Evolutionary conservation across 2,329 filamentous ascomycete species (phyloP).

Genomic region (Pyrenochaeta sp.): DNA sequence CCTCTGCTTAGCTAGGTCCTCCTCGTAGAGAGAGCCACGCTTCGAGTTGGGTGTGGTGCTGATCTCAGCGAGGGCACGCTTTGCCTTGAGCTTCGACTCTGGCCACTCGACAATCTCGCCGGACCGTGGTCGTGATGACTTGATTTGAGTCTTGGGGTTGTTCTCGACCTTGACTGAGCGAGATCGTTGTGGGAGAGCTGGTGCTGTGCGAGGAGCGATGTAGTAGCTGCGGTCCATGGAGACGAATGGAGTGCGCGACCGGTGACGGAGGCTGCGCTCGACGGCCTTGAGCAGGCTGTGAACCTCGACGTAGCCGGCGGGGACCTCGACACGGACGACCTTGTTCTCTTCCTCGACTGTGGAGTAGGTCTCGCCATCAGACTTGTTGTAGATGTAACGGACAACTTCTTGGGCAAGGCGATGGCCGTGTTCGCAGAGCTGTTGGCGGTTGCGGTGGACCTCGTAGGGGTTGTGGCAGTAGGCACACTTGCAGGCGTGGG

Average conservation of each 20-base stretch:
- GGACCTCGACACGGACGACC: conserved; percentile 55
- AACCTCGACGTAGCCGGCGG: conserved; percentile 51
- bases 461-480: conserved; percentile 55
- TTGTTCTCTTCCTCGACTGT: conserved; percentile 49
- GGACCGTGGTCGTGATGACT: conserved; percentile 40
- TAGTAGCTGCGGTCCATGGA: conserved; percentile 55
- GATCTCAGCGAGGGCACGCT: conserved; percentile 38
- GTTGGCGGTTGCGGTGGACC: conserved; percentile 48
- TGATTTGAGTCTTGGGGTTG: conserved; percentile 31
- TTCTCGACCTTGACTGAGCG: conserved; percentile 45
- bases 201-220: conserved; percentile 46
- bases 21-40: conserved; percentile 52
- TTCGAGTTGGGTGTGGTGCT: conserved; percentile 40
- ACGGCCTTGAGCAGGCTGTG: conserved; percentile 51
- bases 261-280: conserved; percentile 49
- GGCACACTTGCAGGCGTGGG: conserved; percentile 54
- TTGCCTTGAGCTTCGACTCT: conserved; percentile 20
- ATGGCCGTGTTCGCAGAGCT: conserved; percentile 55
- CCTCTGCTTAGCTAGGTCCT: conserved; percentile 46
- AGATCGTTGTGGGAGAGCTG: conserved; percentile 30
- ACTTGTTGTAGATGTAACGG: conserved; percentile 52
- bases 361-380: conserved; percentile 45
- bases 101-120: conserved; percentile 50
- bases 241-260: conserved; percentile 48
- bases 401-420: conserved; percentile 55